Evolutionary conservation across 352 stramenopile species (phyloP).

Genomic region (Phytophthora sojae): DNA sequence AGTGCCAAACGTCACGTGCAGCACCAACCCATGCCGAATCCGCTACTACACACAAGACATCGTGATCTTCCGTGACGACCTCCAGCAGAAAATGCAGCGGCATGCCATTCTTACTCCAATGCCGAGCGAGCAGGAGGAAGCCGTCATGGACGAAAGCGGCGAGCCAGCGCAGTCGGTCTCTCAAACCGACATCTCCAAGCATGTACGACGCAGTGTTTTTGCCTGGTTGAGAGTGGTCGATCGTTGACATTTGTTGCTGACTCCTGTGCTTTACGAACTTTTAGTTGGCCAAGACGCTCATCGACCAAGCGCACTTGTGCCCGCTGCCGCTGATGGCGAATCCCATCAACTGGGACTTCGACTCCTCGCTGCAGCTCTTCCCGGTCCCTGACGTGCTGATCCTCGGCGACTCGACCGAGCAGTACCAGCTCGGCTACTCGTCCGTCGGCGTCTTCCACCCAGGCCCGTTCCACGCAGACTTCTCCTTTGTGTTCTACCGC

Average conservation of each 20-base stretch:
- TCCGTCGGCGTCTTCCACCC: constrained; percentile 85
- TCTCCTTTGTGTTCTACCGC: constrained; percentile 88
- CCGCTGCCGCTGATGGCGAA: constrained; percentile 87
- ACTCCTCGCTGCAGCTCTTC: constrained; percentile 93
- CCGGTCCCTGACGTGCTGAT: constrained; percentile 92
- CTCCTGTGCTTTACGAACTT: constrained; percentile 5
- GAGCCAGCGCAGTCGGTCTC: constrained; percentile 33
- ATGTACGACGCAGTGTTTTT: constrained; percentile 48
- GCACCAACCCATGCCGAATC: constrained; percentile 94
- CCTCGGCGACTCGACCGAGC: constrained; percentile 81
- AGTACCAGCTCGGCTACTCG: constrained; percentile 86
- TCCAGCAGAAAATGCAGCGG: constrained; percentile 92
- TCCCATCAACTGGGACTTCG: constrained; percentile 96
- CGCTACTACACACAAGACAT: constrained; percentile 94
- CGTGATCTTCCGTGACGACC: constrained; percentile 93
- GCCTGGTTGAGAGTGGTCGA: constrained; percentile 1
- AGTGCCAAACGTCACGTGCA: constrained; percentile 83
- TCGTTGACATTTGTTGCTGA: constrained; percentile 13
- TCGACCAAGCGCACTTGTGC: constrained; percentile 95
- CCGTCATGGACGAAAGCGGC: constrained; percentile 26
- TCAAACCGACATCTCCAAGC: constrained; percentile 82
- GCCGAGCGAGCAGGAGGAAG: constrained; percentile 47
- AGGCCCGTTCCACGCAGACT: constrained; percentile 84
- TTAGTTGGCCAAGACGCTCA: constrained; percentile 86
- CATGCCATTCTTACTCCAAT: constrained; percentile 81